These are phyloP conservation scores for Angophora floribunda DNA, from an alignment of 345 rosid genomes.

Conservation along the genomic window DNA sequence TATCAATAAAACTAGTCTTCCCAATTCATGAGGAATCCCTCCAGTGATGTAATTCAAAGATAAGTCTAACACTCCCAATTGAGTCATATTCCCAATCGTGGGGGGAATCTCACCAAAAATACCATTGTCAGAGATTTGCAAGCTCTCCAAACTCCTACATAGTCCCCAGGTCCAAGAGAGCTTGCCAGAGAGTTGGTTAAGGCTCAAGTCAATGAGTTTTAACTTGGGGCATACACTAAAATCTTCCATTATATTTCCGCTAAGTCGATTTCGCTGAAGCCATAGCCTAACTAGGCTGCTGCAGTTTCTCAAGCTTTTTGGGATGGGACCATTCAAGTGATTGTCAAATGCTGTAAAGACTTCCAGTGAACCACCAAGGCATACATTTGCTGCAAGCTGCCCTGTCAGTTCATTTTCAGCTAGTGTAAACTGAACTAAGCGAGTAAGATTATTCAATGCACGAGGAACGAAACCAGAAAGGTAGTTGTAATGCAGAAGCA, in stretches of 20 bases:
- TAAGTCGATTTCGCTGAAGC: background rate
- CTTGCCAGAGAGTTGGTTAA: background rate
- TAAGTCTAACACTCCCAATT: background rate
- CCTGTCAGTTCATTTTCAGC: background rate
- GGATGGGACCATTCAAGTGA: conserved; percentile 2
- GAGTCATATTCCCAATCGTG: background rate
- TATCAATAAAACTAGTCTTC: background rate
- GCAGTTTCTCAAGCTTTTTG: conserved; percentile 4
- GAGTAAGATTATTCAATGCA: background rate
- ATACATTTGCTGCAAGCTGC: background rate
- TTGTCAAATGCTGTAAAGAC: background rate
- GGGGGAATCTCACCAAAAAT: background rate
- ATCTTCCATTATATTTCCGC: background rate
- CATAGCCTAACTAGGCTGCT: background rate
- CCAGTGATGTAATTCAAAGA: background rate
- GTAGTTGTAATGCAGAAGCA: background rate
- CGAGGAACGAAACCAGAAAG: background rate
- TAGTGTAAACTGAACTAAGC: background rate
- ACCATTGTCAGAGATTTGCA: background rate
- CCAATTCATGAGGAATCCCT: background rate
- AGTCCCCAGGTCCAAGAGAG: background rate
- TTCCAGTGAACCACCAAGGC: background rate
- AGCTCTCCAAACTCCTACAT: background rate
- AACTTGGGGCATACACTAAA: background rate
- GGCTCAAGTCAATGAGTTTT: background rate